These are phyloP conservation scores for Kwoniella dejecticola DNA, from an alignment of 768 basidiomycete genomes.

Conservation along the genomic window DNA sequence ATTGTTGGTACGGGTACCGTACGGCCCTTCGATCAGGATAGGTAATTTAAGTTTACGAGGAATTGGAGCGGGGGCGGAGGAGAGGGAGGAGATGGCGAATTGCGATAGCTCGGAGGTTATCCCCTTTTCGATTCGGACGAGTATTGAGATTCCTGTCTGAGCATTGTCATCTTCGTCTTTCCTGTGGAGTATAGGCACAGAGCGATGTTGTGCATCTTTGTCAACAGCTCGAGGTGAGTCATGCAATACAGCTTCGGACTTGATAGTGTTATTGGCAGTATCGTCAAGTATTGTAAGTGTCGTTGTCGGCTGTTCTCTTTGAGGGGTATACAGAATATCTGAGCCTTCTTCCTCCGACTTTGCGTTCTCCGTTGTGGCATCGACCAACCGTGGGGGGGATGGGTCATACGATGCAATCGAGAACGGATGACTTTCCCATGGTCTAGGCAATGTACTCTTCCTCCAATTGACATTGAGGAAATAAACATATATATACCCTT, in stretches of 20 bases:
- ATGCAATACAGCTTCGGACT: too few relatives aligned
- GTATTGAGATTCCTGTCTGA: neutral
- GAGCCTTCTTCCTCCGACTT: neutral
- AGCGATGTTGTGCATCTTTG: too few relatives aligned
- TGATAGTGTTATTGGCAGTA: too few relatives aligned
- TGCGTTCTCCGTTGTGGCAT: neutral
- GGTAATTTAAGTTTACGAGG: too few relatives aligned
- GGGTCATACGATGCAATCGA: neutral
- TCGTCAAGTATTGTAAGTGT: too few relatives aligned
- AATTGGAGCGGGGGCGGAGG: neutral
- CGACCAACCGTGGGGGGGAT: neutral
- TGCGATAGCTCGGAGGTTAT: neutral
- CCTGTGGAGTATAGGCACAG: too few relatives aligned
- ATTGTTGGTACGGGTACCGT: neutral
- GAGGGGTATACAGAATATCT: too few relatives aligned
- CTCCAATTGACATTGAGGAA: constrained; percentile 1
- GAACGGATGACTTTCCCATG: constrained; percentile 4
- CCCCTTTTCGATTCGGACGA: neutral
- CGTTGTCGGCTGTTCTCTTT: too few relatives aligned
- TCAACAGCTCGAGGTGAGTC: too few relatives aligned
- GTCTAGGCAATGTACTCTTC: neutral
- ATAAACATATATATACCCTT: neutral
- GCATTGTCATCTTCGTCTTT: too few relatives aligned
- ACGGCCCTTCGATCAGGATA: constrained; percentile 2
- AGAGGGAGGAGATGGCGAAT: neutral